Evolutionary conservation across 2,329 filamentous ascomycete genomes (phyloP).

Genomic region (Zasmidium cellare): DNA sequence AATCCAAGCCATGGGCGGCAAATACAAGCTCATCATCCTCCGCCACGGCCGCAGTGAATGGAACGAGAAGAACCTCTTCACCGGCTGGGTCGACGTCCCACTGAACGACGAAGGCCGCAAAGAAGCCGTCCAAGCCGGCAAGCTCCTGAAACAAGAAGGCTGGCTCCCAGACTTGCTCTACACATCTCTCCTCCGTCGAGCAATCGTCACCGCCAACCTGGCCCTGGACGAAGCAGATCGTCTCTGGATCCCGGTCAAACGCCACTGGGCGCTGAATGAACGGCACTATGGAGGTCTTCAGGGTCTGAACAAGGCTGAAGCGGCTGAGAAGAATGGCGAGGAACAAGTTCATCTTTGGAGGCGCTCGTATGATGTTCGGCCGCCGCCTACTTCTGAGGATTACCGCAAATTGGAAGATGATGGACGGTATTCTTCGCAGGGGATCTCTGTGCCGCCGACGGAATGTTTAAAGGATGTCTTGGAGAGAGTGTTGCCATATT

Average conservation of each 20-base stretch:
- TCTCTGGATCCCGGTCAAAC: conserved; percentile 11
- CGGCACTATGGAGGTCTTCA: conserved; percentile 16
- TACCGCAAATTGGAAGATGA: conserved; percentile 13
- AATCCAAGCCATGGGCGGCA: background rate
- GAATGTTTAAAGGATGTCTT: conserved; percentile 17
- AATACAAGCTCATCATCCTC: conserved; percentile 18
- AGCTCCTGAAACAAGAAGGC: conserved; percentile 9
- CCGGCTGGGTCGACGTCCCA: conserved; percentile 21
- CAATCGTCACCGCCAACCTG: conserved; percentile 13
- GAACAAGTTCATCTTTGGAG: conserved; percentile 14
- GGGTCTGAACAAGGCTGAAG: conserved; percentile 12
- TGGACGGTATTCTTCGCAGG: conserved; percentile 8
- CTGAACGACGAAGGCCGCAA: conserved; percentile 13
- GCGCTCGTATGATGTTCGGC: conserved; percentile 4
- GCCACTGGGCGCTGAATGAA: conserved; percentile 13
- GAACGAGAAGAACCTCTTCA: conserved; percentile 21
- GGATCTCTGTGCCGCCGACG: conserved; percentile 11
- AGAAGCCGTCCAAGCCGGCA: conserved; percentile 16
- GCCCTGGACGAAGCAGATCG: conserved; percentile 10
- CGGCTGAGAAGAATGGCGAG: conserved; percentile 10
- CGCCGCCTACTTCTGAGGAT: conserved; percentile 8
- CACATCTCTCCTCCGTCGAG: conserved; percentile 13
- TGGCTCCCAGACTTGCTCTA: conserved; percentile 15
- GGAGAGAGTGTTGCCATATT: conserved; percentile 12
- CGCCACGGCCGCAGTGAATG: conserved; percentile 18